Base-by-base conservation (phyloP, 2,329 filamentous ascomycete genomes). In the Verruconis gallopava region DNA sequence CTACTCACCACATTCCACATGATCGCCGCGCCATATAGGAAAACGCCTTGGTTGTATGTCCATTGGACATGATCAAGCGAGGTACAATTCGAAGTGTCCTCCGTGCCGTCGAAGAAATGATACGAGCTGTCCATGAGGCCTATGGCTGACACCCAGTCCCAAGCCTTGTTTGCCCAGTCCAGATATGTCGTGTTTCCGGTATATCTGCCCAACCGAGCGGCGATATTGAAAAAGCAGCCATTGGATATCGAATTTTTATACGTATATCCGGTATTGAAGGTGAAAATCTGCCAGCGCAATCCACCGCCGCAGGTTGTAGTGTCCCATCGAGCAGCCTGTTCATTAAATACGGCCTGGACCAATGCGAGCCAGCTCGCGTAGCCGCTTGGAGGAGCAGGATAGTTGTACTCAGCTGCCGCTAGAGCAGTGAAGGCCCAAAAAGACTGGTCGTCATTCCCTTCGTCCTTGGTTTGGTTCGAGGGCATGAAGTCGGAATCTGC, bases 371-470 rank as follows among this genome's bases (percentile, higher is more conserved):
- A 51, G 15, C 38, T 28, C 13, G 46, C 38, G 12, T 30, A 49
- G 44, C 62, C 60, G 5, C 51, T 37, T 1, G 59, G 58, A 3
- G 63, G 66, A 21, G 59, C 55, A 1, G 61, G 59, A 46, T 67
- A 69, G 33, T 64, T 63, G 43, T 60, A 55, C 49, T 76, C 72
- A 9, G 71, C 71, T 2, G 72, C 72, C 1, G 68, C 63, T 63
- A 76, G 70, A 32, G 68, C 71, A 19, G 68, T 64, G 45, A 72
- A 68, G 2, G 61, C 72, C 72, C 72, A 76, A 51, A 75, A 74
- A 5, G 61, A 64, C 51, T 75, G 72, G 44, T 75, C 72, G 41
- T 75, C 72, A 46, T 75, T 74, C 37, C 71, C 71, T 5, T 25
- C 59, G 59, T 48, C 79, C 71, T 44, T 61, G 68, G 66, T 41